These are phyloP conservation scores for Alopecurus myosuroides DNA, from an alignment of 176 grass and related monocot species.

Conservation along the genomic window DNA sequence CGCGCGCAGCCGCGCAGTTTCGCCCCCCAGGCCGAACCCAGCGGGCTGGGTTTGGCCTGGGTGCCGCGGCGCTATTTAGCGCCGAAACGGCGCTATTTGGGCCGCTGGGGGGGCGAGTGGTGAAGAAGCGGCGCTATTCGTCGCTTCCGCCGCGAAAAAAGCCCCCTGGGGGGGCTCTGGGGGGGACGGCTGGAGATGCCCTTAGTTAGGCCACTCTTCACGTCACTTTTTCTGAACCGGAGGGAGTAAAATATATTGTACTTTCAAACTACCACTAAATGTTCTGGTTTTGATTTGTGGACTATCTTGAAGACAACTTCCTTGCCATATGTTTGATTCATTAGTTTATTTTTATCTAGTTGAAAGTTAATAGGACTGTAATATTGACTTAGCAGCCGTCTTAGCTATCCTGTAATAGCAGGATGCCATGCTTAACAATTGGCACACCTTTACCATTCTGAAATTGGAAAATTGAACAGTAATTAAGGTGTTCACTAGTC, in stretches of 20 bases:
- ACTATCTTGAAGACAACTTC: not conserved
- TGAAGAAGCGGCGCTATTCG: no score
- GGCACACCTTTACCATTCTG: not conserved
- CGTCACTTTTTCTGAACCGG: no score
- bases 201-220: no score
- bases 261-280: not conserved
- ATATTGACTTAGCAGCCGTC: not conserved
- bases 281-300: not conserved
- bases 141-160: no score
- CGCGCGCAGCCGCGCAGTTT: no score
- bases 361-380: not conserved
- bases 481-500: not conserved
- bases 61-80: no score
- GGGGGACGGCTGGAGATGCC: no score
- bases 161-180: no score
- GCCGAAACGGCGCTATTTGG: no score
- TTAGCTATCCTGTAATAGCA: not conserved
- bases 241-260: not conserved
- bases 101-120: no score
- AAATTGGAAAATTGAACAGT: constrained; percentile 4
- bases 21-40: no score
- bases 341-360: not conserved
- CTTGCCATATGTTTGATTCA: not conserved
- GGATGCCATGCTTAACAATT: not conserved
- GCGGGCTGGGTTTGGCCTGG: no score